Conservation (phyloP, 2,329 filamentous ascomycete species). For the Rugonectria rugulosa region DNA sequence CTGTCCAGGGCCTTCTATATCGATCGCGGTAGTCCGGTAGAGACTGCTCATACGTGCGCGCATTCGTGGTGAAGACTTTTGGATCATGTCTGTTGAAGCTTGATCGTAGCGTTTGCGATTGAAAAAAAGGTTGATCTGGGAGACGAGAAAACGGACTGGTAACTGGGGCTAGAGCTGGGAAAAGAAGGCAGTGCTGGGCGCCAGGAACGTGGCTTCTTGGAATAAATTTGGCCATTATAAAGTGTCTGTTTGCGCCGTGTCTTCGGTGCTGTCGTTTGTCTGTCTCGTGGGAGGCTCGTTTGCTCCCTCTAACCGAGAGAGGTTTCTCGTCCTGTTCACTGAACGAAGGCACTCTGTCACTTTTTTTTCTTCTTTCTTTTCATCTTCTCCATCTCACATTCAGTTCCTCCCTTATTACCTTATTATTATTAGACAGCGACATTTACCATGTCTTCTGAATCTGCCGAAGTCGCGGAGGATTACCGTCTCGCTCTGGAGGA, state of each 20-base stretch:
- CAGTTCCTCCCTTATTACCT: conserved; percentile 14
- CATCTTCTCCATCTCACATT: conserved; percentile 17
- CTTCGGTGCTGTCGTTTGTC: conserved; percentile 22
- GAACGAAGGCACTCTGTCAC: conserved; percentile 10
- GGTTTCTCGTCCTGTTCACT: conserved; percentile 7
- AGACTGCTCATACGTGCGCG: conserved; percentile 20
- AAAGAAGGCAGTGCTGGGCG: conserved; percentile 30
- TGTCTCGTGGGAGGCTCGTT: conserved; percentile 17
- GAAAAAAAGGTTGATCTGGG: conserved; percentile 34
- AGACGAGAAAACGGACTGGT: conserved; percentile 27
- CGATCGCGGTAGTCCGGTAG: conserved; percentile 17
- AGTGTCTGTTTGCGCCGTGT: conserved; percentile 32
- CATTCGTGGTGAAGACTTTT: conserved; percentile 25
- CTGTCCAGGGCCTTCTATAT: conserved; percentile 11
- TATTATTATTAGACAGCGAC: conserved; percentile 23
- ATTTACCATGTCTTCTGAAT: conserved; percentile 57
- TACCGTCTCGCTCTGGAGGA: conserved; percentile 94
- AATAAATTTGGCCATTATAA: conserved; percentile 42
- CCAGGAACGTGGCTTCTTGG: conserved; percentile 36
- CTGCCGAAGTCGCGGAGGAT: conserved; percentile 92
- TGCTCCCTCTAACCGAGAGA: conserved; percentile 16
- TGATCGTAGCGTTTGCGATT: conserved; percentile 29
- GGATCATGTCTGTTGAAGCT: conserved; percentile 31
- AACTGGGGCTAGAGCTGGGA: conserved; percentile 34
- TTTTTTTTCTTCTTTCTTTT: conserved; percentile 24